phyloP scores from a whole-genome alignment of 306 rosid species.

The Malus domestica region DNA sequence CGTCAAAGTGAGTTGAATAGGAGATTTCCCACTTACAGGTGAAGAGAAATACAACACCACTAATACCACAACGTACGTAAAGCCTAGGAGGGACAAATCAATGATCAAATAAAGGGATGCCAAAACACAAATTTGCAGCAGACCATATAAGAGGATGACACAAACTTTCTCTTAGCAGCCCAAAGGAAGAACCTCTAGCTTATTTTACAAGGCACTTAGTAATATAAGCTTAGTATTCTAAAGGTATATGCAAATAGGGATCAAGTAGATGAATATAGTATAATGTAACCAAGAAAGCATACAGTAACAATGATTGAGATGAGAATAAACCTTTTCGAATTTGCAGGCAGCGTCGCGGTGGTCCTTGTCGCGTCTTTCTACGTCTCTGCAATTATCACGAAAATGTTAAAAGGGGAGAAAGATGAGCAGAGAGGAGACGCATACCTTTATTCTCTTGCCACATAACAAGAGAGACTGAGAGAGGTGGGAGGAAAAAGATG shows the following conservation, averaged over 20 bases:
- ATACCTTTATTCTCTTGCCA: constrained; percentile 23
- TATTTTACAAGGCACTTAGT: background rate
- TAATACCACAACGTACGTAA: no score
- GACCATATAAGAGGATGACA: background rate
- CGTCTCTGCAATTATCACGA: constrained; percentile 6
- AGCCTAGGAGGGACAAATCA: background rate
- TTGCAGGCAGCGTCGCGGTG: background rate
- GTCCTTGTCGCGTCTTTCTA: constrained; percentile 15
- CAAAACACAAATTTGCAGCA: background rate
- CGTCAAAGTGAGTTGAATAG: background rate
- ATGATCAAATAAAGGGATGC: background rate
- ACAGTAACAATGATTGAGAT: background rate
- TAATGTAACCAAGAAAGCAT: constrained; percentile 2
- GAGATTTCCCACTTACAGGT: background rate
- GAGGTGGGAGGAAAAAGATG: background rate
- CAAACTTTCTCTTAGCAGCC: background rate
- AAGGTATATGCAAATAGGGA: background rate
- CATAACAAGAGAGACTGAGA: background rate
- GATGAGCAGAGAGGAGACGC: constrained; percentile 13
- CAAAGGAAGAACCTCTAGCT: background rate
- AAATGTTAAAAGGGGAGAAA: background rate
- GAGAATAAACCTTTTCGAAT: constrained; percentile 21
- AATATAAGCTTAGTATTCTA: background rate
- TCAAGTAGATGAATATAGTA: background rate
- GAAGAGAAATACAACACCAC: background rate